A percentile compares a stretch with the other conserved stretches of the same genome.
phyloP scores from a whole-genome alignment of 305 asterid species.

The Salvia sclarea region DNA sequence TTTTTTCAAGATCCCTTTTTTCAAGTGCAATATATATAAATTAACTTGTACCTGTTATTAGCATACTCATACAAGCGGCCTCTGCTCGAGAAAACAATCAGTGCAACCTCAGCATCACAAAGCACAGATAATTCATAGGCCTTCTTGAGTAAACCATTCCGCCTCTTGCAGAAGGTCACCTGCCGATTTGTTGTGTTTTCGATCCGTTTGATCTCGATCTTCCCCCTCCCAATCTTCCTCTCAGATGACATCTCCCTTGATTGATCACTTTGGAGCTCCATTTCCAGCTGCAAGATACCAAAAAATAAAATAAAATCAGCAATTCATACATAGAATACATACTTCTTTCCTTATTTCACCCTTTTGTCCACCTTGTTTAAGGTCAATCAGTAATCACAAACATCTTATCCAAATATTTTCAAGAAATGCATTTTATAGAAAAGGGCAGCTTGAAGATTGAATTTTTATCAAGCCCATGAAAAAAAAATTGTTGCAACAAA shows the following conservation, averaged over 20 bases:
- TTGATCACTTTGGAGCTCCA: conserved; percentile 58
- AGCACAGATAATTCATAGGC: conserved; percentile 83
- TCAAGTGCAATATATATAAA: not conserved
- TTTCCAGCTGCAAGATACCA: conserved; percentile 36
- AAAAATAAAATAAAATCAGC: conserved; percentile 1
- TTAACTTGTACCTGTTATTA: conserved; percentile 57
- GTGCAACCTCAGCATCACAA: conserved; percentile 82
- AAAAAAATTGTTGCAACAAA: not conserved
- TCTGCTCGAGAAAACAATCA: conserved; percentile 73
- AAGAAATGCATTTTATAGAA: not conserved
- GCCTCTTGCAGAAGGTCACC: conserved; percentile 83
- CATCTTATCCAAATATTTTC: not conserved
- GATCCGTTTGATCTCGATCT: conserved; percentile 87
- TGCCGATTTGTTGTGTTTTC: conserved; percentile 87
- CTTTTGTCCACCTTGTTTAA: conserved; percentile 20
- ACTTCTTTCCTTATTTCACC: not conserved
- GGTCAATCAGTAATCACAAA: not conserved
- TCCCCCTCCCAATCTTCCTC: conserved; percentile 68
- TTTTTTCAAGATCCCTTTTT: not conserved
- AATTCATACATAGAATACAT: conserved; percentile 16
- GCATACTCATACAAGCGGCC: conserved; percentile 88
- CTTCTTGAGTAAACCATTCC: conserved; percentile 73
- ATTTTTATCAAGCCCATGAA: conserved; percentile 8
- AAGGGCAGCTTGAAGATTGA: conserved; percentile 6
- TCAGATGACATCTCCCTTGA: conserved; percentile 63